Evolutionary conservation across 805 yeast genomes (phyloP).

Genomic region (Metschnikowia noctiluminum): DNA sequence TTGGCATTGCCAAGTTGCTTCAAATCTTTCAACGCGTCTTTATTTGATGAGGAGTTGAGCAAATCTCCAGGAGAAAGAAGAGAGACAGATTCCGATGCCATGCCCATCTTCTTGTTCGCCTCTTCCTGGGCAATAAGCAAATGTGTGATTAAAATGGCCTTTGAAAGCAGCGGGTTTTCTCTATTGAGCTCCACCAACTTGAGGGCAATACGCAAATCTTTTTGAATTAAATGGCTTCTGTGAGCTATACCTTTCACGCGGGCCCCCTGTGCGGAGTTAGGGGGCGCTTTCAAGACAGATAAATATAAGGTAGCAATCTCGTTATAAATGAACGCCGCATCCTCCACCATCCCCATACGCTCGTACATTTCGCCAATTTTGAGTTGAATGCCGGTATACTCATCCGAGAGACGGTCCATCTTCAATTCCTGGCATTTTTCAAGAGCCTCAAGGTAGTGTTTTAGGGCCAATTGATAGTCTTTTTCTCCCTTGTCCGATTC

Average conservation of each 20-base stretch:
- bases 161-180: constrained; percentile 46
- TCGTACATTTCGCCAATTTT: constrained; percentile 88
- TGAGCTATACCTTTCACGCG: constrained; percentile 23
- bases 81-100: constrained; percentile 3
- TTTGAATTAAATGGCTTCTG: constrained; percentile 61
- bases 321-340: constrained; percentile 64
- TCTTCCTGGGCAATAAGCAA: constrained; percentile 65
- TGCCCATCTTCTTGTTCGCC: constrained; percentile 42
- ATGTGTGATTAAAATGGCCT: constrained; percentile 60
- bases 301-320: constrained; percentile 62
- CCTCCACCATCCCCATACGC: constrained; percentile 53
- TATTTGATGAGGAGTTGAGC: neutral
- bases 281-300: constrained; percentile 43
- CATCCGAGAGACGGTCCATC: constrained; percentile 62
- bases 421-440: constrained; percentile 54
- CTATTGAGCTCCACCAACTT: constrained; percentile 60
- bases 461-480: constrained; percentile 66
- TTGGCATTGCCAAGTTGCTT: neutral
- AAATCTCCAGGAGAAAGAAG: constrained; percentile 7
- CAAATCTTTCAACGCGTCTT: neutral
- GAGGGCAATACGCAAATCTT: constrained; percentile 66
- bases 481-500: constrained; percentile 66
- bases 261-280: constrained; percentile 25
- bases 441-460: constrained; percentile 71
- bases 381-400: constrained; percentile 86